phyloP scores from a whole-genome alignment of 2,329 filamentous ascomycete species.

The Apiospora malaysiana region DNA sequence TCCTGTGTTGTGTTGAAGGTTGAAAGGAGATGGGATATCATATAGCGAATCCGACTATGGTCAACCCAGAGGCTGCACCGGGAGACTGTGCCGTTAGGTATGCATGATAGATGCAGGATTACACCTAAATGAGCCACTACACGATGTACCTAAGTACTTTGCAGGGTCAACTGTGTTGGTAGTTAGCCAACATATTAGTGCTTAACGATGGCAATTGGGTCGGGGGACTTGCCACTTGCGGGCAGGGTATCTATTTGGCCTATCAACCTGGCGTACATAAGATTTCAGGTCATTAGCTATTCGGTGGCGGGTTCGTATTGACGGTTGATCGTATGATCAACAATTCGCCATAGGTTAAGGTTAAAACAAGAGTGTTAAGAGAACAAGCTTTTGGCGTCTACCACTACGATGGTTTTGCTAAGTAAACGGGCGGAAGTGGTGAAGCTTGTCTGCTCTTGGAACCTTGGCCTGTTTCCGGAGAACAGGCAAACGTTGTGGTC shows the following conservation, averaged over 20 bases:
- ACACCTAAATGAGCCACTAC: not conserved
- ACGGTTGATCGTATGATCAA: not conserved
- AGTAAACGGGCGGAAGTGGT: not conserved
- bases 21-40: not conserved
- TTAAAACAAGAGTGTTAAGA: not conserved
- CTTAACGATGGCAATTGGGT: not conserved
- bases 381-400: conserved; percentile 8
- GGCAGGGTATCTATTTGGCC: not conserved
- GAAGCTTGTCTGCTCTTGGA: conserved; percentile 5
- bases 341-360: too few species aligned
- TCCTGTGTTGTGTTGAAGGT: not conserved
- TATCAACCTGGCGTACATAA: not conserved
- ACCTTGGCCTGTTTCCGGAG: not conserved
- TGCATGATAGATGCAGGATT: not conserved
- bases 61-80: too few species aligned
- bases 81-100: not conserved
- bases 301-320: too few species aligned
- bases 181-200: too few species aligned
- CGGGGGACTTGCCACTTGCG: not conserved
- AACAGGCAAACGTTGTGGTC: not conserved
- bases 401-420: not conserved
- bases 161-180: not conserved
- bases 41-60: not conserved
- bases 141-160: too few species aligned
- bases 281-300: not conserved